Conservation (phyloP, 441 rosid species). For the Aleurites moluccanus region DNA sequence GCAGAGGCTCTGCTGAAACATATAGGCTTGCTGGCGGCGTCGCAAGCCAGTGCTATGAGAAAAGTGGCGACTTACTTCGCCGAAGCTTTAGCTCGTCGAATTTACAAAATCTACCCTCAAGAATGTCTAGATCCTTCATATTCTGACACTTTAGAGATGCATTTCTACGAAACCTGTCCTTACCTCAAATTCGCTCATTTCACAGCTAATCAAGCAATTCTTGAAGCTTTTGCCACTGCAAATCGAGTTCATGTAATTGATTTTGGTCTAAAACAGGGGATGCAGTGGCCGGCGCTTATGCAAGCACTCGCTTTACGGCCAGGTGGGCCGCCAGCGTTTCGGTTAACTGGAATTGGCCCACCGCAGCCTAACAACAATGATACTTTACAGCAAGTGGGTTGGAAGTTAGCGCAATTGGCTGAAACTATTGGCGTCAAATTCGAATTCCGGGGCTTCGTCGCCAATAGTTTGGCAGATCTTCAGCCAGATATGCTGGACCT, state of each 20-base stretch:
- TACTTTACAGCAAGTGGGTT: slow-evolving; percentile 72
- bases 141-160: slow-evolving; percentile 77
- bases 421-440: slow-evolving; percentile 71
- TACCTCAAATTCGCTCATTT: slow-evolving; percentile 92
- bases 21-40: slow-evolving; percentile 56
- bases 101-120: slow-evolving; percentile 60
- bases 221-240: slow-evolving; percentile 71
- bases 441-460: slow-evolving; percentile 78
- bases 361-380: slow-evolving; percentile 65
- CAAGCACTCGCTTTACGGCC: slow-evolving; percentile 76
- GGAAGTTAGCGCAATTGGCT: slow-evolving; percentile 77
- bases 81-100: slow-evolving; percentile 75
- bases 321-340: slow-evolving; percentile 85
- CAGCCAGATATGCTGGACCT: slow-evolving; percentile 81
- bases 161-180: slow-evolving; percentile 87
- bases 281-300: slow-evolving; percentile 92
- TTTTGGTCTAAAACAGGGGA: slow-evolving; percentile 75
- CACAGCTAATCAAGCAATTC: slow-evolving; percentile 93
- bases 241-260: slow-evolving; percentile 75
- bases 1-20: slow-evolving; percentile 75
- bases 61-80: slow-evolving; percentile 93
- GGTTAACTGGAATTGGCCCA: slow-evolving; percentile 81
- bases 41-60: slow-evolving; percentile 88
- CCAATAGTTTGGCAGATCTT: slow-evolving; percentile 76
- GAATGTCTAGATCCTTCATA: slow-evolving; percentile 49